These are phyloP conservation scores for Tulasnella sp. DNA, from an alignment of 768 basidiomycete species.

Conservation along the genomic window DNA sequence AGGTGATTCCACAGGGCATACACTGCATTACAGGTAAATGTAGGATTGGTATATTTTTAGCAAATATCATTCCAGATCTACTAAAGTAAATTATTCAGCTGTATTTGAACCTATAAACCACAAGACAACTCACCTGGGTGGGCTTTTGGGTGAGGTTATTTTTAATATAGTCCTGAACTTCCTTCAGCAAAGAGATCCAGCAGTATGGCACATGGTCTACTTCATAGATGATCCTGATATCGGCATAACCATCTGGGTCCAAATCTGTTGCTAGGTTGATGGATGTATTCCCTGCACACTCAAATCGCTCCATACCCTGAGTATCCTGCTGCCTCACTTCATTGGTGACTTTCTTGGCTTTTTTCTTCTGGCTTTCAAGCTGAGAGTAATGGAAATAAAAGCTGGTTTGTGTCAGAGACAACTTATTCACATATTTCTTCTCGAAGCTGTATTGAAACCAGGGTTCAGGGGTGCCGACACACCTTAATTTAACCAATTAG, in stretches of 20 bases:
- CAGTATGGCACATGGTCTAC: constrained; percentile 24
- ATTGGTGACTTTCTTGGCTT: constrained; percentile 17
- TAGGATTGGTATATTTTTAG: background rate
- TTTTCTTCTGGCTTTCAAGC: constrained; percentile 17
- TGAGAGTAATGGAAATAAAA: constrained; percentile 20
- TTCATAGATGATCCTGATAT: constrained; percentile 19
- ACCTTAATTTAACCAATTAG: background rate
- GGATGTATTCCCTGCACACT: constrained; percentile 24
- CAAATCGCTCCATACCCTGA: constrained; percentile 22
- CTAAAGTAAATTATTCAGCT: background rate
- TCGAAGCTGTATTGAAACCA: background rate
- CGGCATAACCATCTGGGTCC: constrained; percentile 1
- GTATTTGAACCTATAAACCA: background rate
- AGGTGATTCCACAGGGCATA: constrained; percentile 20
- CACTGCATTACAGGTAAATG: background rate
- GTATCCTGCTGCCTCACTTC: constrained; percentile 23
- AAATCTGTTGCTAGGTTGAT: constrained; percentile 5
- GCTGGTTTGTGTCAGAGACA: constrained; percentile 15
- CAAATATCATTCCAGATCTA: constrained; percentile 8
- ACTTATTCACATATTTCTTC: constrained; percentile 16
- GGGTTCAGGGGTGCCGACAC: background rate
- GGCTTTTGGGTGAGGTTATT: constrained; percentile 8
- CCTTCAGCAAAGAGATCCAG: constrained; percentile 20
- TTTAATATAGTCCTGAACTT: constrained; percentile 16
- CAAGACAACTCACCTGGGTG: constrained; percentile 17